A percentile compares a stretch with the other conserved stretches of the same genome.
phyloP scores from a whole-genome alignment of 768 basidiomycete genomes.

The Gloeophyllum trabeum region DNA sequence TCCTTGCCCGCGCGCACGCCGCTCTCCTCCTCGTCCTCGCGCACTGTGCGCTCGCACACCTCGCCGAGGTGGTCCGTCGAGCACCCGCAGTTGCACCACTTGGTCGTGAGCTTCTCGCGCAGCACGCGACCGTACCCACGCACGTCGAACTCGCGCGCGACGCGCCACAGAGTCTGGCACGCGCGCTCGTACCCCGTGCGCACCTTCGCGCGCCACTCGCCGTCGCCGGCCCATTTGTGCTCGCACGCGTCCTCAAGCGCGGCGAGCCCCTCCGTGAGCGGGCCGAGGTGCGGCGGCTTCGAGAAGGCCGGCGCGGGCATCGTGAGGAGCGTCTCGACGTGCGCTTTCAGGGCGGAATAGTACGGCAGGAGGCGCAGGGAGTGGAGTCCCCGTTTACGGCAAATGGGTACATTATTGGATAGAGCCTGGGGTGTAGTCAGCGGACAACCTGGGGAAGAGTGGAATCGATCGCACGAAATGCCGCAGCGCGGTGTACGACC shows the following conservation, averaged over 20 bases:
- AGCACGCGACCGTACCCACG: slow-evolving; percentile 61
- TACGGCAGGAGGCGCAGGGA: slow-evolving; percentile 54
- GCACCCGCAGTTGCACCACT: slow-evolving; percentile 78
- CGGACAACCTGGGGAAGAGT: neutral
- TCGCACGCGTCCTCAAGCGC: slow-evolving; percentile 59
- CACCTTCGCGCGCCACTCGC: slow-evolving; percentile 48
- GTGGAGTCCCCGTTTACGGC: slow-evolving; percentile 53
- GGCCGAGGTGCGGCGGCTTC: slow-evolving; percentile 56
- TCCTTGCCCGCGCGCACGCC: slow-evolving; percentile 53
- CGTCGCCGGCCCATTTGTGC: slow-evolving; percentile 31
- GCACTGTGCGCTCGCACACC: slow-evolving; percentile 63
- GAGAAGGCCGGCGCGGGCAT: slow-evolving; percentile 44
- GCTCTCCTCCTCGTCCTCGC: slow-evolving; percentile 57
- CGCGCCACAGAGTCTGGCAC: slow-evolving; percentile 55
- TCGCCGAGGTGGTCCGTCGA: slow-evolving; percentile 71
- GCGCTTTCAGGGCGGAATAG: slow-evolving; percentile 44
- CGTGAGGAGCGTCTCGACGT: slow-evolving; percentile 51
- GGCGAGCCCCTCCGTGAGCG: slow-evolving; percentile 44
- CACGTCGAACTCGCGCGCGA: slow-evolving; percentile 62
- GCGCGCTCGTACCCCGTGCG: slow-evolving; percentile 55
- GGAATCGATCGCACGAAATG: slow-evolving; percentile 48
- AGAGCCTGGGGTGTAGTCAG: slow-evolving; percentile 41
- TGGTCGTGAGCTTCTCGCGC: slow-evolving; percentile 59
- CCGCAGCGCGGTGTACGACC: slow-evolving; percentile 68
- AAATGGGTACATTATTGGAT: slow-evolving; percentile 59